Evolutionary conservation across 805 yeast genomes (phyloP).

Genomic region (Candida chauliodis): DNA sequence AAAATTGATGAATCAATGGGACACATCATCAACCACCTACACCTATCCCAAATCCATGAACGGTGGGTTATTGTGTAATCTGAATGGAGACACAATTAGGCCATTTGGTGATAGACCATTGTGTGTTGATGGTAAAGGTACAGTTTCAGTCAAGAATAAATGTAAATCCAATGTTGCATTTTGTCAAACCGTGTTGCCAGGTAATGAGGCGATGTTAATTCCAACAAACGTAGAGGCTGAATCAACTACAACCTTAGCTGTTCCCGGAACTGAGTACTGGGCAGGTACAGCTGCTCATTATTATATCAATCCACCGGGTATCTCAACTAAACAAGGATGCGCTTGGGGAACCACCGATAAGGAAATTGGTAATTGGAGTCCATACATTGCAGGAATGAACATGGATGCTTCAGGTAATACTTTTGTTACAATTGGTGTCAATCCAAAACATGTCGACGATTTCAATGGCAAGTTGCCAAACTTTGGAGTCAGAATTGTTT

Average conservation of each 20-base stretch:
- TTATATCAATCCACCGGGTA: slow-evolving; percentile 82
- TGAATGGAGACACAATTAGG: slow-evolving; percentile 62
- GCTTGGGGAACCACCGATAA: slow-evolving; percentile 72
- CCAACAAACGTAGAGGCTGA: slow-evolving; percentile 67
- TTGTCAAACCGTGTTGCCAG: slow-evolving; percentile 92
- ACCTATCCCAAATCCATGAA: slow-evolving; percentile 72
- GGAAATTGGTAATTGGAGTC: slow-evolving; percentile 88
- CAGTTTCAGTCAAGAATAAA: slow-evolving; percentile 59
- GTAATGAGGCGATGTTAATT: slow-evolving; percentile 90
- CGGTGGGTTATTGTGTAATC: slow-evolving; percentile 80
- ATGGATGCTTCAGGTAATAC: slow-evolving; percentile 68
- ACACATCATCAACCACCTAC: slow-evolving; percentile 67
- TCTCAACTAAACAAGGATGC: slow-evolving; percentile 71
- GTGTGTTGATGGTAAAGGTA: slow-evolving; percentile 77
- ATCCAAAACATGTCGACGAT: slow-evolving; percentile 74
- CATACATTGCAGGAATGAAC: slow-evolving; percentile 91
- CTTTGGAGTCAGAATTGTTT: slow-evolving; percentile 70
- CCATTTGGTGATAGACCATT: slow-evolving; percentile 55
- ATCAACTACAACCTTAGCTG: slow-evolving; percentile 58
- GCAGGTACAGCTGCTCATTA: slow-evolving; percentile 84
- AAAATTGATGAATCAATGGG: slow-evolving; percentile 86
- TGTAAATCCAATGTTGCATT: slow-evolving; percentile 66
- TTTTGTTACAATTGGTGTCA: slow-evolving; percentile 85
- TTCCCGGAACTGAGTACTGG: slow-evolving; percentile 82
- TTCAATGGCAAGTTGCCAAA: slow-evolving; percentile 54